Percentiles rank a stretch among this genome's conserved stretches.
These are phyloP conservation scores for Bocquillonia castaneifolia DNA, from an alignment of 441 rosid species.

Conservation along the genomic window DNA sequence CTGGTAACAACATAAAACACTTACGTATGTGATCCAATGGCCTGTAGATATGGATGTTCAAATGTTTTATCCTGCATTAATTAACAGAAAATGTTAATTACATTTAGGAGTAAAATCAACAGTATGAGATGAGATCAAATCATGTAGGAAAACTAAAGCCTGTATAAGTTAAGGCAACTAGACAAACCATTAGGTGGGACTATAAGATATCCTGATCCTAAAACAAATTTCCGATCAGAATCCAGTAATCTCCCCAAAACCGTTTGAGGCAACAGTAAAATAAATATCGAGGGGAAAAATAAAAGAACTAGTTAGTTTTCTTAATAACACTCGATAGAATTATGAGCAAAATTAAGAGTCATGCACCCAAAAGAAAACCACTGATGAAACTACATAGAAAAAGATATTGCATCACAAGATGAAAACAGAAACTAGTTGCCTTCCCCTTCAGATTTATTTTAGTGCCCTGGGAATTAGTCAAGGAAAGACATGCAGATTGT, in stretches of 20 bases:
- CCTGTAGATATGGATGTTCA: constrained; percentile 92
- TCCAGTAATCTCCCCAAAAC: not conserved
- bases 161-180: not conserved
- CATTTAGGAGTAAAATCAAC: constrained; percentile 19
- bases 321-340: not conserved
- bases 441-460: not conserved
- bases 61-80: constrained; percentile 86
- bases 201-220: not conserved
- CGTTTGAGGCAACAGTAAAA: too few species aligned
- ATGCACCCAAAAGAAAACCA: not conserved
- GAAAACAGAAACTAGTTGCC: not conserved
- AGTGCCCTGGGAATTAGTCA: not conserved
- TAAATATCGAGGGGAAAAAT: too few species aligned
- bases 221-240: not conserved
- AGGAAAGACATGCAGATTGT: not conserved
- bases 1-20: constrained; percentile 27
- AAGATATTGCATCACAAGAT: not conserved
- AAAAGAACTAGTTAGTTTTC: not conserved
- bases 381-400: not conserved
- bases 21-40: constrained; percentile 93
- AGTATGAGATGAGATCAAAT: not conserved
- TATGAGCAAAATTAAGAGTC: not conserved
- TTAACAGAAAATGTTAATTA: constrained; percentile 19
- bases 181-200: not conserved
- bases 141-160: not conserved